Evolutionary conservation across 179 eudicot species (phyloP), one percentile per base, ranked within the genome.

Genomic region (Pouteria campechiana): DNA sequence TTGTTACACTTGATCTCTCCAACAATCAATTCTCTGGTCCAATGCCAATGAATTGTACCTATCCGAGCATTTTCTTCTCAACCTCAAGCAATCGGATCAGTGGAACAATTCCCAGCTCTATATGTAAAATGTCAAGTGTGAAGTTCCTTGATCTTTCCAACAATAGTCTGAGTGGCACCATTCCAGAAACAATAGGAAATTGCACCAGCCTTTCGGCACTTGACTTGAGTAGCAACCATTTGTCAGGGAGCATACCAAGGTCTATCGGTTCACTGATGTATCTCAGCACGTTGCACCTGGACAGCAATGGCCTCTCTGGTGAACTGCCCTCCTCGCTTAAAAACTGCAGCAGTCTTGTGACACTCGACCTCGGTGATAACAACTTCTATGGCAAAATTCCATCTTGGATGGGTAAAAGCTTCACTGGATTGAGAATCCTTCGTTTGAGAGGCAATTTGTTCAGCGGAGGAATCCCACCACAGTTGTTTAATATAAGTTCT

Each of bases 321-420:
- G 31, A 36, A n/a, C 13, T 63, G 10, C 69, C 74, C 1, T 4
- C 42, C 12, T 52, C 68, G 2, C 34, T 68, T 17, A 37, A 37
- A 18, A 68, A 62, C 32, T 43, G 56, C 8, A 39, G 61, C 0
- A 57, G 57, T 17, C 19, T 68, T 35, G 64, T 55, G 22, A 68
- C 68, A 1, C 44, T 62, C 2, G 68, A 67, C 25, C 44, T 67
- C 6, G 48, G 60, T 19, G 25, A 52, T 5, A 67, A 67, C 51
- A 37, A 21, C n/a, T 22, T 67, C 7, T 29, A 45, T 0, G 73
- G 68, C 4, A 34, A 12, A 0, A 41, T 67, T 15, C 73, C 49
- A 0, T 6, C 46, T 11, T 61, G 63, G 67, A 7, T 61, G 5
- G 55, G 50, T 22, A 12, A 30, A 15, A 41, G 54, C 25, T 61